Percentiles rank a stretch among this genome's conserved stretches.
These are phyloP conservation scores for Eucommia ulmoides DNA, from an alignment of 257 asterid genomes.

Conservation along the genomic window DNA sequence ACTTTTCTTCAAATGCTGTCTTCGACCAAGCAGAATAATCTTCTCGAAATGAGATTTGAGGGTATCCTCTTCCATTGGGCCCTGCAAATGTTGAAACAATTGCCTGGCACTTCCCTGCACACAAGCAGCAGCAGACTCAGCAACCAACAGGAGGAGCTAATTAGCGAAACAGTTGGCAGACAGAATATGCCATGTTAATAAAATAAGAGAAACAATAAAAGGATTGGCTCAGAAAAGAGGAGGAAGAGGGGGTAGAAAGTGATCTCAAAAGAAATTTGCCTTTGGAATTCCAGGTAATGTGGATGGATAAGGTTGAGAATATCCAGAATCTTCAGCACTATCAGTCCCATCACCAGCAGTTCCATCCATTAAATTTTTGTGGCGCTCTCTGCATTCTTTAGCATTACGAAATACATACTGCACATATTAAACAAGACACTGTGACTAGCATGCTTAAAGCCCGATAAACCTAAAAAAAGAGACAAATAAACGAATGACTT, in stretches of 20 bases:
- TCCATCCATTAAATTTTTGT: constrained; percentile 57
- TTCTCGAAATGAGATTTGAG: constrained; percentile 88
- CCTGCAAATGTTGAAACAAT: constrained; percentile 86
- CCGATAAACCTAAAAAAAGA: constrained; percentile 1
- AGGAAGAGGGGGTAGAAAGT: constrained; percentile 5
- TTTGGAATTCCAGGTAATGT: constrained; percentile 96
- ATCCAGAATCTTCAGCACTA: constrained; percentile 95
- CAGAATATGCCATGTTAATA: constrained; percentile 3
- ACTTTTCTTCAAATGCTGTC: constrained; percentile 38
- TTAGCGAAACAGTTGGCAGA: constrained; percentile 8
- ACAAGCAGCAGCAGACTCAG: constrained; percentile 21
- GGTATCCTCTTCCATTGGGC: constrained; percentile 94
- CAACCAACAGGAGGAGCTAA: constrained; percentile 7
- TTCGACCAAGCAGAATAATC: constrained; percentile 60
- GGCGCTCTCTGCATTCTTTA: constrained; percentile 92
- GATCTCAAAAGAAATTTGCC: constrained; percentile 24
- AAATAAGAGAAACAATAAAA: constrained; percentile 6
- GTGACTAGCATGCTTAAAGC: background rate
- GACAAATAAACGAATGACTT: no score
- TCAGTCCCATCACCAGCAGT: constrained; percentile 84
- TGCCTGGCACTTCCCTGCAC: constrained; percentile 95
- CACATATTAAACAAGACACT: constrained; percentile 12
- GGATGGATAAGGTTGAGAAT: constrained; percentile 87
- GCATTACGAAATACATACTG: constrained; percentile 86
- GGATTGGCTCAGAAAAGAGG: constrained; percentile 7